These are phyloP conservation scores for Arabidopsis hybrid DNA, from an alignment of 441 rosid genomes.

Conservation along the genomic window DNA sequence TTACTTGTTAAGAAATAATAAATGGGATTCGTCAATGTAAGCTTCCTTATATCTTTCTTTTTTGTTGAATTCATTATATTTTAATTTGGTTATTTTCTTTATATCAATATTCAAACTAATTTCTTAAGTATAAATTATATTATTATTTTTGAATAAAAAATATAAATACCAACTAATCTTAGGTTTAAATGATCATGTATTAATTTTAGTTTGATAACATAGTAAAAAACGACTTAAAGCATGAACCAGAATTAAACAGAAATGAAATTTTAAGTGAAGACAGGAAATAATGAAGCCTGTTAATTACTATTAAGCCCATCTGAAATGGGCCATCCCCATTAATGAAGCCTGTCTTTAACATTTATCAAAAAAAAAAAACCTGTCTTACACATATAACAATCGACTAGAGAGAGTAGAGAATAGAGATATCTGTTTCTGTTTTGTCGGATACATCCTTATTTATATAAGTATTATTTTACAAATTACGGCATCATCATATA, in stretches of 20 bases:
- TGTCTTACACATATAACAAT: background rate
- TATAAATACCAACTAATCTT: background rate
- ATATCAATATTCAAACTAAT: background rate
- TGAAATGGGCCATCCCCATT: background rate
- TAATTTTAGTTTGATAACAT: background rate
- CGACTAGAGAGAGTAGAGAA: background rate
- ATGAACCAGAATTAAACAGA: background rate
- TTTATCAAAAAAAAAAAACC: background rate
- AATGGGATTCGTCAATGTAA: background rate
- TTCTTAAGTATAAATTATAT: background rate
- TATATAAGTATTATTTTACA: background rate
- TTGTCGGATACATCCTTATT: constrained; percentile 1
- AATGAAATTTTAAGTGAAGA: background rate
- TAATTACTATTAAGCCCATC: constrained; percentile 24
- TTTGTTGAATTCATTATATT: too few relatives aligned
- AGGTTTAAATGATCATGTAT: background rate
- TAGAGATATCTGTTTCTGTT: background rate
- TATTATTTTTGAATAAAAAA: background rate
- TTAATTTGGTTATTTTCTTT: background rate
- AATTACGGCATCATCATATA: constrained; percentile 24
- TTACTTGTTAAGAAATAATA: background rate
- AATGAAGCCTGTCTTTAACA: background rate
- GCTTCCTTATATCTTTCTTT: background rate
- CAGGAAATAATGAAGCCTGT: constrained; percentile 16
- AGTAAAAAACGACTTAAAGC: background rate